Evolutionary conservation across 345 rosid species (phyloP).

Genomic region (Anacardium occidentale): DNA sequence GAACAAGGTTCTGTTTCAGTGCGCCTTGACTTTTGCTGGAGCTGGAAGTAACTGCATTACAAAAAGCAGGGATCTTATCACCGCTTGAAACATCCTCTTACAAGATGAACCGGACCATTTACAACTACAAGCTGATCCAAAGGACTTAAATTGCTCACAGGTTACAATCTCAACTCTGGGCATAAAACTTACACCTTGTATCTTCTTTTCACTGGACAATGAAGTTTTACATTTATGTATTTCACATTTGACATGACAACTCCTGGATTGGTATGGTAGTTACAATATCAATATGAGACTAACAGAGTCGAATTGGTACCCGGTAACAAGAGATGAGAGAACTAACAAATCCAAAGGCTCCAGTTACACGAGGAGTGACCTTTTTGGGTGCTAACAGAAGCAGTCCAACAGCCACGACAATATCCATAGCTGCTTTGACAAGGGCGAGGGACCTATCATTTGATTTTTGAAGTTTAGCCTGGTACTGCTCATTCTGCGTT

Average conservation of each 20-base stretch:
- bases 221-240: background rate
- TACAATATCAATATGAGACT: background rate
- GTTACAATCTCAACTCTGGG: background rate
- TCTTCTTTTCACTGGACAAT: background rate
- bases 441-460: conserved; percentile 82
- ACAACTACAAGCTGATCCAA: background rate
- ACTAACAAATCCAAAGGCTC: conserved; percentile 72
- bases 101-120: background rate
- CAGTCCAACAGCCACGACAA: conserved; percentile 81
- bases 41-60: conserved; percentile 67
- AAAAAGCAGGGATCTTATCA: conserved; percentile 4
- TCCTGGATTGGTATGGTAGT: too few relatives aligned
- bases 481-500: conserved; percentile 67
- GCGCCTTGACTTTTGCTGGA: conserved; percentile 53
- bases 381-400: conserved; percentile 87
- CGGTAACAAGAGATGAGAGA: conserved; percentile 96
- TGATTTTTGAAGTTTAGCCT: conserved; percentile 71
- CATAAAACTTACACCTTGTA: background rate
- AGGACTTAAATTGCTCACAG: background rate
- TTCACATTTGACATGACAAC: background rate
- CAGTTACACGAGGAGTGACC: conserved; percentile 87
- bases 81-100: too few relatives aligned
- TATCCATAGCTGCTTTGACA: conserved; percentile 79
- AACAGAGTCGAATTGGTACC: conserved; percentile 37
- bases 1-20: conserved; percentile 31